phyloP scores from a whole-genome alignment of 225 moss, liverwort and hornwort genomes.

The Pseudoscleropodium purum region DNA sequence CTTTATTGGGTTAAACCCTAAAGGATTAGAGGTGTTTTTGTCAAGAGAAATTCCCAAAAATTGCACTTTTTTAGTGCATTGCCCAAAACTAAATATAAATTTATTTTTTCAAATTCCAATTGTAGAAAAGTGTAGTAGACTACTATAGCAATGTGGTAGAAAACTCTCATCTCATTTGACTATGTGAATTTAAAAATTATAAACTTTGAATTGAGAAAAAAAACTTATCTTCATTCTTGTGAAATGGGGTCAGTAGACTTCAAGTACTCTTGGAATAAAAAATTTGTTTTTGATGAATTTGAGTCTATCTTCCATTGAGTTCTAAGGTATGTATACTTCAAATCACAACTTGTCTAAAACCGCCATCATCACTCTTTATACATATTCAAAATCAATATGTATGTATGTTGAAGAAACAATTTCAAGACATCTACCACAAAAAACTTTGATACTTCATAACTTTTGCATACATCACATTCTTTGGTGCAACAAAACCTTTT shows the following conservation, averaged over 20 bases:
- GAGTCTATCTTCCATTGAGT: neutral
- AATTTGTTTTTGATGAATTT: neutral
- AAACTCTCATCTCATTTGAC: neutral
- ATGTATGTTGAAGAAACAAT: too few species aligned
- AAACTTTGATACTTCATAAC: too few species aligned
- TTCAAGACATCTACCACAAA: too few species aligned
- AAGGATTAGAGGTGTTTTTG: neutral
- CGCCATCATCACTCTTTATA: too few species aligned
- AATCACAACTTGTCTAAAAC: too few species aligned
- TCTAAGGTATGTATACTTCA: too few species aligned
- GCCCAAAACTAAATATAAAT: neutral
- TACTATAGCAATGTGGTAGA: neutral
- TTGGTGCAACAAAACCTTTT: too few species aligned
- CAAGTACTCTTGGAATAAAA: neutral
- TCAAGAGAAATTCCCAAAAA: neutral
- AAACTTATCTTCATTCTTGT: neutral
- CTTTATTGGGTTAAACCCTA: rapidly evolving
- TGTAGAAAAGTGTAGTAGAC: neutral
- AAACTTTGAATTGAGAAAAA: neutral
- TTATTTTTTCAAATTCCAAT: neutral
- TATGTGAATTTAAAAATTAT: neutral
- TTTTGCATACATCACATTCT: too few species aligned
- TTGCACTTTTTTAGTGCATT: neutral
- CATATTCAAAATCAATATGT: too few species aligned
- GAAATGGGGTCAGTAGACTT: neutral